Evolutionary conservation across 2,329 filamentous ascomycete genomes (phyloP).

Genomic region (Diaporthe citrichinensis): DNA sequence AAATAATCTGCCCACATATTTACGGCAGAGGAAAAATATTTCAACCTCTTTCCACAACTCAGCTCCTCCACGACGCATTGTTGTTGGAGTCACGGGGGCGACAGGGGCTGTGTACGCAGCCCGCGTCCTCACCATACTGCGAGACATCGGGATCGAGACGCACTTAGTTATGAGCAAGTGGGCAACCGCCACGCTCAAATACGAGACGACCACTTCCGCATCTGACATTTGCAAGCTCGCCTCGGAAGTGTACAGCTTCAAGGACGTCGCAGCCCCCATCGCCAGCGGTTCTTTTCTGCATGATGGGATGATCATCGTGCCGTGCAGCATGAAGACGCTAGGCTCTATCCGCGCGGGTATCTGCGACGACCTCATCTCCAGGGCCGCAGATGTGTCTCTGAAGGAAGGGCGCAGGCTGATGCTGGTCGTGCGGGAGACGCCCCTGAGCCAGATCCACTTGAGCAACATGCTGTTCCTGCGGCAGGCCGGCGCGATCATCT

Average conservation of each 20-base stretch:
- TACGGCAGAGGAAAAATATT: not conserved
- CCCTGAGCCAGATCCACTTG: slow-evolving; percentile 62
- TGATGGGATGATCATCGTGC: slow-evolving; percentile 63
- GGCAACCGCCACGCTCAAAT: slow-evolving; percentile 62
- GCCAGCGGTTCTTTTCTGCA: slow-evolving; percentile 59
- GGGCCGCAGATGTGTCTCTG: slow-evolving; percentile 61
- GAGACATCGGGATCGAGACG: slow-evolving; percentile 59
- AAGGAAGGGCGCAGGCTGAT: slow-evolving; percentile 59
- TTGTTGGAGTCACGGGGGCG: slow-evolving; percentile 65
- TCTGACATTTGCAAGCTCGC: slow-evolving; percentile 54
- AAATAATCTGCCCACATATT: no score
- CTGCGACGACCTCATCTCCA: slow-evolving; percentile 60
- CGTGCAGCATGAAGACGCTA: slow-evolving; percentile 64
- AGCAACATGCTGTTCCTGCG: slow-evolving; percentile 59
- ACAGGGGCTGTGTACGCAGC: slow-evolving; percentile 61
- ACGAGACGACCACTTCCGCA: slow-evolving; percentile 58
- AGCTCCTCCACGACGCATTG: slow-evolving; percentile 49
- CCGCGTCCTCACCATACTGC: slow-evolving; percentile 56
- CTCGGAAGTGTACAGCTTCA: slow-evolving; percentile 55
- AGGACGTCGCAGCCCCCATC: slow-evolving; percentile 60
- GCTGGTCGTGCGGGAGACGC: slow-evolving; percentile 59
- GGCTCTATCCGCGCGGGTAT: slow-evolving; percentile 57
- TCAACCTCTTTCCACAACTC: not conserved
- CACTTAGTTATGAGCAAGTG: slow-evolving; percentile 64
- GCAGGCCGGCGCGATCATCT: slow-evolving; percentile 57